Base-by-base conservation (phyloP, 768 basidiomycete genomes). In the Leccinum arenicola region DNA sequence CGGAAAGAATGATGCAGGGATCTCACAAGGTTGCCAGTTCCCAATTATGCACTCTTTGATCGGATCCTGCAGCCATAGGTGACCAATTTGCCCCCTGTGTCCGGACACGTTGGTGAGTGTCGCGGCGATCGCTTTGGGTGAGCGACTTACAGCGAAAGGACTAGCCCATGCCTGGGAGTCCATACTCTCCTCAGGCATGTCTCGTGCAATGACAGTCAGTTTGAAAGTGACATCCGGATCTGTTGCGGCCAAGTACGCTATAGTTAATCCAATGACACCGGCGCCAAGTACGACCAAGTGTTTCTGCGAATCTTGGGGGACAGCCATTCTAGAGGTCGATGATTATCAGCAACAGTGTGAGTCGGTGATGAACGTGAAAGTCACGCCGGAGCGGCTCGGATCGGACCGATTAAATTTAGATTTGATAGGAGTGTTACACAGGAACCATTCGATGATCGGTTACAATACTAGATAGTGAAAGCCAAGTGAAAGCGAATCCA, bases 21-120 rank as follows among this genome's bases (percentile, higher is more conserved):
- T 21, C 80, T 69, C 61, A 80, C 80, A 79, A 81, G 31, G 80
- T 76, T 25, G 63, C 54, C 47, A 61, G 62, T 60, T 82, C 82
- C 76, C 79, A 78, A 49, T 66, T 61, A 31, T 70, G 60, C 17
- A 70, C 64, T 31, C 73, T 72, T 50, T 64, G 70, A 48, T 79
- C 75, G 17, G 61, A 68, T 15, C 68, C 71, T 49, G 77, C 71
- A 9, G 78, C 73, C 56, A 78, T 66, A 17, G 80, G 78, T 8
- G 75, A 73, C 80, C 81, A 82, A 59, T 77, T 75, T 36, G 79
- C 81, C 25, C 80, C 80, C 80, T 81, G 56, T 5, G 3, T 29
- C 21, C 61, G 19, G 40, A 54, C 3, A 8, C 23, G 45, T 19
- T 6, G 23, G 33, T 63, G 19, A 48, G 49, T 2, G 10, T 50